phyloP scores from a whole-genome alignment of 129 eudicot species.

The Escallonia herrerae region DNA sequence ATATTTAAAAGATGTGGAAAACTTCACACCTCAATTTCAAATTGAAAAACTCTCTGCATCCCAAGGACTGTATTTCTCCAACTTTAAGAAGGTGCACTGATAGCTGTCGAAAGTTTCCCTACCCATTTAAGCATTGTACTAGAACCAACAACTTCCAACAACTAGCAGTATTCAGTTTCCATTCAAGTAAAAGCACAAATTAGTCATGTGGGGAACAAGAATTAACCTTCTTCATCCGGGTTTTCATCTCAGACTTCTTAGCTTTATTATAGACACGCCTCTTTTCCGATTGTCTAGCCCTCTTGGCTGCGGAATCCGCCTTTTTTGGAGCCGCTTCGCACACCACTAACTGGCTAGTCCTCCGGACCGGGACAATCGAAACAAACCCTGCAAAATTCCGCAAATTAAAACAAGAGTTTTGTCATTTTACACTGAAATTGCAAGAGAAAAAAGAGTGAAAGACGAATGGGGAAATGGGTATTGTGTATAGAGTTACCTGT shows the following conservation, averaged over 20 bases:
- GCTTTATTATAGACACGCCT: conserved; percentile 65
- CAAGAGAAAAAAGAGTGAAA: not conserved
- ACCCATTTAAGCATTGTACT: no score
- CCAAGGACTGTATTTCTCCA: no score
- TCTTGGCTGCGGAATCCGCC: conserved; percentile 80
- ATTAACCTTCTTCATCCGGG: conserved; percentile 83
- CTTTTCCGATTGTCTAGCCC: conserved; percentile 86
- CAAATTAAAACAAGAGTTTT: not conserved
- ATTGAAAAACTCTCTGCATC: no score
- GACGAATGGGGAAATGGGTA: not conserved
- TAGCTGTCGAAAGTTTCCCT: no score
- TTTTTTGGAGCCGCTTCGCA: conserved; percentile 71
- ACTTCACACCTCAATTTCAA: no score
- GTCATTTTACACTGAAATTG: not conserved
- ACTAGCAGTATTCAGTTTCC: no score
- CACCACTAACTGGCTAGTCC: conserved; percentile 41
- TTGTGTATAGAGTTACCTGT: conserved; percentile 27
- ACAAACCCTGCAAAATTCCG: conserved; percentile 36
- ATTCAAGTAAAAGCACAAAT: not conserved
- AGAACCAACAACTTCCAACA: no score
- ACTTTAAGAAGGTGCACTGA: no score
- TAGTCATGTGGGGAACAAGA: not conserved
- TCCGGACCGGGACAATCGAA: conserved; percentile 32
- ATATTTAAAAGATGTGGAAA: no score
- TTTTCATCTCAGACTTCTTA: conserved; percentile 67